These are phyloP conservation scores for Bryoglossum gracile DNA, from an alignment of 495 filamentous ascomycete species.

Conservation along the genomic window DNA sequence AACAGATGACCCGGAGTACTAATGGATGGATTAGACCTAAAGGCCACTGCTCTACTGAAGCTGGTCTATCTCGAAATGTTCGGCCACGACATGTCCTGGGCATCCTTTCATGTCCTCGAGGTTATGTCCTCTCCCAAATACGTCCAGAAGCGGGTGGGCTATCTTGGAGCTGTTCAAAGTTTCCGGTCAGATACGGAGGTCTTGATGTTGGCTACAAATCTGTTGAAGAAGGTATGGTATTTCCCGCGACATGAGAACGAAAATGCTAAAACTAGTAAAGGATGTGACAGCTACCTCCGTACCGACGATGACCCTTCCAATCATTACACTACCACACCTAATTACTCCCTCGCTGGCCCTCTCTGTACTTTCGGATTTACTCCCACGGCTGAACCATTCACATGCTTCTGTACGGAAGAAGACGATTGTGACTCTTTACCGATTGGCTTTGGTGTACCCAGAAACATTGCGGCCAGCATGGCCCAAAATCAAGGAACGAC, in stretches of 20 bases:
- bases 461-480: slow-evolving; percentile 87
- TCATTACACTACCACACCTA: slow-evolving; percentile 82
- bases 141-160: slow-evolving; percentile 88
- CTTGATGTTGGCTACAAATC: slow-evolving; percentile 93
- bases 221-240: slow-evolving; percentile 76
- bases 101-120: slow-evolving; percentile 94
- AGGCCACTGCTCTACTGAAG: slow-evolving; percentile 91
- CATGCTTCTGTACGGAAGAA: slow-evolving; percentile 84
- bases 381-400: slow-evolving; percentile 80
- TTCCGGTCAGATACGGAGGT: slow-evolving; percentile 95
- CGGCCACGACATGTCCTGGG: slow-evolving; percentile 99
- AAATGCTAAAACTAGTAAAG: slow-evolving; percentile 35
- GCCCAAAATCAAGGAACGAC: slow-evolving; percentile 91
- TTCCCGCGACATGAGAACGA: neutral
- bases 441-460: slow-evolving; percentile 87
- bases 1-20: slow-evolving; percentile 5
- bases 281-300: slow-evolving; percentile 72
- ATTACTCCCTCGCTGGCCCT: slow-evolving; percentile 85
- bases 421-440: slow-evolving; percentile 85
- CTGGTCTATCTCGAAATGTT: slow-evolving; percentile 98
- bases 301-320: slow-evolving; percentile 72
- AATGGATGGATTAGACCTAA: slow-evolving; percentile 60
- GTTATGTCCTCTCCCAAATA: slow-evolving; percentile 97
- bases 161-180: slow-evolving; percentile 93
- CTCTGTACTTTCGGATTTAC: slow-evolving; percentile 75